A percentile compares a stretch with the other conserved stretches of the same genome.
These are phyloP conservation scores for Trifolium pratense DNA, from an alignment of 306 rosid species.

Conservation along the genomic window DNA sequence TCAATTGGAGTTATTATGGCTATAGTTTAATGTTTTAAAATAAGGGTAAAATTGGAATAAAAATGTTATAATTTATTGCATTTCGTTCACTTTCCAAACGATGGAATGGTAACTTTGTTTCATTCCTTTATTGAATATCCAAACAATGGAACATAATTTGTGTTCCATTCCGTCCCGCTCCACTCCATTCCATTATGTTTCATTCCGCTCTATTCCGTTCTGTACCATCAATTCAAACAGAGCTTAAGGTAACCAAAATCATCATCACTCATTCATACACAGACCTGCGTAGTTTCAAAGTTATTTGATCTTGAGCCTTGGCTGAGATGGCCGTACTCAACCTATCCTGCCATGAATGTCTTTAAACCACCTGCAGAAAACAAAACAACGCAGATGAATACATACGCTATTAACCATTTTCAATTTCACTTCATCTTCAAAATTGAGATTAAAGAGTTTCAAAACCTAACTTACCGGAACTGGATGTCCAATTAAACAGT, in stretches of 20 bases:
- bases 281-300: slow-evolving; percentile 90
- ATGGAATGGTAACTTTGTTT: too few species aligned
- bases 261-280: slow-evolving; percentile 38
- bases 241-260: slow-evolving; percentile 29
- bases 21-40: too few species aligned
- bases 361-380: slow-evolving; percentile 76
- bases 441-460: neutral
- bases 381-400: slow-evolving; percentile 21
- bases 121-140: too few species aligned
- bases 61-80: too few species aligned
- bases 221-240: too few species aligned
- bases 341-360: slow-evolving; percentile 94
- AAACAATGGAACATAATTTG: too few species aligned
- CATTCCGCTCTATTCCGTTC: too few species aligned
- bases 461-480: slow-evolving; percentile 70
- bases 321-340: slow-evolving; percentile 78
- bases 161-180: too few species aligned
- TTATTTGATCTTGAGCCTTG: slow-evolving; percentile 79
- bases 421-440: slow-evolving; percentile 20
- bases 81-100: too few species aligned
- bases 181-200: too few species aligned
- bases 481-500: slow-evolving; percentile 97
- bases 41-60: too few species aligned
- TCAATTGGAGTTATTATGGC: too few species aligned
- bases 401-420: neutral